Evolutionary conservation across 371 early-diverging fungal genomes (phyloP), one percentile per base, ranked within the genome.

Genomic region (Zopfochytrium polystomum): DNA sequence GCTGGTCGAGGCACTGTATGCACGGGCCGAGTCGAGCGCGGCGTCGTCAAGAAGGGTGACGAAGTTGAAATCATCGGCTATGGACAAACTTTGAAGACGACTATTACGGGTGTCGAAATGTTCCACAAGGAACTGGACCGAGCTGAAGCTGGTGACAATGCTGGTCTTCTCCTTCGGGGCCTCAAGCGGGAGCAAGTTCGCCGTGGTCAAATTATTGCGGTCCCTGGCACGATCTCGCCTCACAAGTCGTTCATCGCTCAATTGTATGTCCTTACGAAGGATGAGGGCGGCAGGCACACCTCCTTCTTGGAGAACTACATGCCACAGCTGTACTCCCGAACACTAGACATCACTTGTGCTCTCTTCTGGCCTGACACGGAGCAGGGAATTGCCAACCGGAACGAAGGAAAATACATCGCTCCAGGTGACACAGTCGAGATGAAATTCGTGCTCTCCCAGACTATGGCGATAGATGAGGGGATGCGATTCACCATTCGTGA

Each of bases 1-100:
- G 88, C 95, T 72, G 99, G 99, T 62, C 93, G 98, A 79, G 99
- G 99, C 71, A 96, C 93, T 44, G 98, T 99, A 23, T 90, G 87
- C 56, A 97, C 98, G 44, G 99, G 99, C 56, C 85, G 96, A 75
- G 96, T 98, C 32, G 98, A 97, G 77, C 90, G 96, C 73, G 99
- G 99, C 59, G 81, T 83, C 55, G 83, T 96, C 73, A 83, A 71
- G 66, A 97, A 95, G 87, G 96, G 95, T 71, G 81, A 84, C 62
- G 93, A 96, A 81, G 87, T 99, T 49, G 97, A 96, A 79, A 85
- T 98, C 77, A 89, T 98, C 61, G 98, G 98, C 59, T 90, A 87
- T 77, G 96, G 96, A 23, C 76, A 82, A 42, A 85, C 86, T 55
- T 68, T 85, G 69, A 95, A 93, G 87, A 93, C 96, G 54, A 90